Evolutionary conservation across 192 early-diverging fungal species (phyloP).

Genomic region (Coemansia sp.): DNA sequence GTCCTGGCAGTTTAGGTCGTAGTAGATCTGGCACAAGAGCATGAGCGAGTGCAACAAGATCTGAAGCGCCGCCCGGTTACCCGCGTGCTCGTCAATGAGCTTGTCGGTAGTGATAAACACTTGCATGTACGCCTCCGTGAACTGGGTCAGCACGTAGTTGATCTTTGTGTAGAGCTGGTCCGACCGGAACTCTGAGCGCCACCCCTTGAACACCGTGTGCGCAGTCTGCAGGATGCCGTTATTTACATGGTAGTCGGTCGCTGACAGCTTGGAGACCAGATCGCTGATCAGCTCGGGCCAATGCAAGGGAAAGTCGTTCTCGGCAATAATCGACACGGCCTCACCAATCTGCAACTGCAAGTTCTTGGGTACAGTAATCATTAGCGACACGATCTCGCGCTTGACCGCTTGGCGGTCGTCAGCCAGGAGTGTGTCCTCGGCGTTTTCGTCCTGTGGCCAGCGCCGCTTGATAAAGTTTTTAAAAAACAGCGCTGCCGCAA

Average conservation of each 20-base stretch:
- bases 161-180: slow-evolving; percentile 87
- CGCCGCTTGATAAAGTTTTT: slow-evolving; percentile 95
- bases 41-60: slow-evolving; percentile 76
- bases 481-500: slow-evolving; percentile 88
- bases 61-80: slow-evolving; percentile 67
- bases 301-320: slow-evolving; percentile 89
- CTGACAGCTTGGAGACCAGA: slow-evolving; percentile 76
- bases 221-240: slow-evolving; percentile 92
- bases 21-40: slow-evolving; percentile 88
- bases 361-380: slow-evolving; percentile 78
- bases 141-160: slow-evolving; percentile 87
- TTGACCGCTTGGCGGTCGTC: slow-evolving; percentile 85
- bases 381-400: slow-evolving; percentile 78
- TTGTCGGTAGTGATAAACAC: slow-evolving; percentile 84
- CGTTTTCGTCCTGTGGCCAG: slow-evolving; percentile 67
- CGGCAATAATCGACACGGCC: slow-evolving; percentile 91
- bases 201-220: slow-evolving; percentile 95
- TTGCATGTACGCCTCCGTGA: slow-evolving; percentile 79
- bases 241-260: slow-evolving; percentile 81
- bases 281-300: slow-evolving; percentile 85
- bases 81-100: slow-evolving; percentile 71
- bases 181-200: slow-evolving; percentile 81
- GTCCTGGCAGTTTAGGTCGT: slow-evolving; percentile 95
- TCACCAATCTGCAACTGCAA: slow-evolving; percentile 92
- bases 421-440: slow-evolving; percentile 32